These are phyloP conservation scores for Erythrophleum fordii DNA, from an alignment of 306 rosid species.

Conservation along the genomic window DNA sequence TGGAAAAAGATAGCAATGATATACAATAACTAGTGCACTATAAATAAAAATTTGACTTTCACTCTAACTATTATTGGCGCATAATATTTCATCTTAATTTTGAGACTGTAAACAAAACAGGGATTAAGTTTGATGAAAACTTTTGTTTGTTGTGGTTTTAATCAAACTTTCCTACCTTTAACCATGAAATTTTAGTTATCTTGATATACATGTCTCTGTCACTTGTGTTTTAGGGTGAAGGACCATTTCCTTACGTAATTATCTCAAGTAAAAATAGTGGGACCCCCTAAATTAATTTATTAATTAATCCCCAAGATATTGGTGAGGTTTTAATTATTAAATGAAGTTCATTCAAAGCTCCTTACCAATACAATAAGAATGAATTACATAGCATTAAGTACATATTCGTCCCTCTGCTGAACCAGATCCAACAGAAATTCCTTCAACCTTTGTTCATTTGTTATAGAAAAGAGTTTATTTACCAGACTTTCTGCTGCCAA, in stretches of 20 bases:
- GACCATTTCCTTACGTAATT: neutral
- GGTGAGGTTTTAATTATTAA: constrained; percentile 20
- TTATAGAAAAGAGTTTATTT: neutral
- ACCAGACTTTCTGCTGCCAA: constrained; percentile 32
- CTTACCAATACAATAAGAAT: constrained; percentile 12
- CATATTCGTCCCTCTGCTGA: constrained; percentile 26
- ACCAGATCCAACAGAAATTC: constrained; percentile 41
- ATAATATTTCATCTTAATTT: too few relatives aligned
- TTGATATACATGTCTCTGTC: neutral
- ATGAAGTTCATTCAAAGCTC: constrained; percentile 12
- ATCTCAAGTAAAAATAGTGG: neutral
- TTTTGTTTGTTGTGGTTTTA: neutral
- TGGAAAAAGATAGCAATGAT: neutral
- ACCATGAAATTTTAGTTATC: neutral
- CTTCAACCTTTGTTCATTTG: neutral
- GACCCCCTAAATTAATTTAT: constrained; percentile 31
- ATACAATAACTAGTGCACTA: too few relatives aligned
- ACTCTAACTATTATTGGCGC: too few relatives aligned
- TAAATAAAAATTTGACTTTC: too few relatives aligned
- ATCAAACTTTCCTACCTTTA: neutral
- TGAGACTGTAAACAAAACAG: neutral
- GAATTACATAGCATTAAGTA: neutral
- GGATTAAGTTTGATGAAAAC: neutral
- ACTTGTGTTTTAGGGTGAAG: neutral
- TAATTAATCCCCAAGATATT: neutral